phyloP scores from a whole-genome alignment of 2,329 filamentous ascomycete genomes.

The Claviceps sp. region DNA sequence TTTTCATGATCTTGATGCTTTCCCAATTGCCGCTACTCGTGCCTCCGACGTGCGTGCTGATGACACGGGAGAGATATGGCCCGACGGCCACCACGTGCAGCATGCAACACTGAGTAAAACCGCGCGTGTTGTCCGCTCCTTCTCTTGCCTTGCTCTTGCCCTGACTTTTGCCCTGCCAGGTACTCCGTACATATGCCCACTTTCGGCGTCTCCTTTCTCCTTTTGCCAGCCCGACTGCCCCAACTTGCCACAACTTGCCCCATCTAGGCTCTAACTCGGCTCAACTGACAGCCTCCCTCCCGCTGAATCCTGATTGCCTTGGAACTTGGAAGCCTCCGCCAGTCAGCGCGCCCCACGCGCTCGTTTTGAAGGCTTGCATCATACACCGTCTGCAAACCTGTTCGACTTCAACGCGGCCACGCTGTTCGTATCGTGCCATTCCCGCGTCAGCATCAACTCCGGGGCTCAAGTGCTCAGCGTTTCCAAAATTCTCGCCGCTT shows the following conservation, averaged over 20 bases:
- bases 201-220: constrained; percentile 7
- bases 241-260: too few species aligned
- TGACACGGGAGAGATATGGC: too few species aligned
- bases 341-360: constrained; percentile 9
- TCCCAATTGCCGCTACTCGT: too few species aligned
- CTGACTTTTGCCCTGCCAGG: too few species aligned
- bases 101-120: too few species aligned
- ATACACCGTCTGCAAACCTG: background rate
- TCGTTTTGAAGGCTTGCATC: constrained; percentile 2
- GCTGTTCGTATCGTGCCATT: background rate
- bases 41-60: too few species aligned
- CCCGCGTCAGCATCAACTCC: background rate
- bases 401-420: background rate
- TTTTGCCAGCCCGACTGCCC: background rate
- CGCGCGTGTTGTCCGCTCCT: too few species aligned
- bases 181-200: too few species aligned
- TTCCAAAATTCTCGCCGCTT: background rate
- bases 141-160: background rate
- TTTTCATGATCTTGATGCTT: too few species aligned
- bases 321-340: constrained; percentile 1
- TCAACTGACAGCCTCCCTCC: too few species aligned
- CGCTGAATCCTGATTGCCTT: background rate
- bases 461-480: constrained; percentile 3
- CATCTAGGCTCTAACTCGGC: too few species aligned
- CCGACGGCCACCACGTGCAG: too few species aligned